Evolutionary conservation across 495 filamentous ascomycete genomes (phyloP).

Genomic region (Endocarpon pusillum): DNA sequence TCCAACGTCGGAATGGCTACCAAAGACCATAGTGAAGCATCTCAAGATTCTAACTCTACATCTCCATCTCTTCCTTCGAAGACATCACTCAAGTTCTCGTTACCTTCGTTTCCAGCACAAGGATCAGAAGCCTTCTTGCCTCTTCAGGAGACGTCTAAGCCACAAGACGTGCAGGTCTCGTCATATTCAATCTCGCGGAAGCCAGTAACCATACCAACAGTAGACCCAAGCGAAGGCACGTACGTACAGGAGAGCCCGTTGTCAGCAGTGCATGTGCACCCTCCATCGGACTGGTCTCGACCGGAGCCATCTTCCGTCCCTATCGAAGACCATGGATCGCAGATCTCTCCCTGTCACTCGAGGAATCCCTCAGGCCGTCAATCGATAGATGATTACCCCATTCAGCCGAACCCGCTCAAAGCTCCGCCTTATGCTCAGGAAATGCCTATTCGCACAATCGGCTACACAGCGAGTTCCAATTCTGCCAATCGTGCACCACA

Average conservation of each 20-base stretch:
- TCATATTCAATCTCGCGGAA: not conserved
- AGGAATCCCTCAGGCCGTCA: not conserved
- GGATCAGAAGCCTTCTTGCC: not conserved
- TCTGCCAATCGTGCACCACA: too few species aligned
- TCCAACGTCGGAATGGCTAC: too few species aligned
- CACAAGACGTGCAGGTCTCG: too few species aligned
- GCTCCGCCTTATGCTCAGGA: too few species aligned
- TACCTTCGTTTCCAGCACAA: not conserved
- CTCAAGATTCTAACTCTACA: too few species aligned
- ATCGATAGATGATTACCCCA: not conserved
- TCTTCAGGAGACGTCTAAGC: too few species aligned
- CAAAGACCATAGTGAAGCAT: too few species aligned
- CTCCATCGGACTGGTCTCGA: not conserved
- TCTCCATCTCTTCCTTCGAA: not conserved
- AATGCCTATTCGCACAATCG: too few species aligned
- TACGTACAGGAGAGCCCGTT: not conserved
- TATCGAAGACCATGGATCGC: slow-evolving; percentile 2
- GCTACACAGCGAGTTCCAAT: too few species aligned
- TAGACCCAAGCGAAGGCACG: not conserved
- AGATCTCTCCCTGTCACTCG: not conserved
- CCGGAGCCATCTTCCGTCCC: slow-evolving; percentile 1
- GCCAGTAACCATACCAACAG: slow-evolving; percentile 1
- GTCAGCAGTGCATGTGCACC: not conserved
- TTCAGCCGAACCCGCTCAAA: too few species aligned
- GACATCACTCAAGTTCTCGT: not conserved